Conservation (phyloP, 768 basidiomycete genomes). For the Crucibulum laeve region DNA sequence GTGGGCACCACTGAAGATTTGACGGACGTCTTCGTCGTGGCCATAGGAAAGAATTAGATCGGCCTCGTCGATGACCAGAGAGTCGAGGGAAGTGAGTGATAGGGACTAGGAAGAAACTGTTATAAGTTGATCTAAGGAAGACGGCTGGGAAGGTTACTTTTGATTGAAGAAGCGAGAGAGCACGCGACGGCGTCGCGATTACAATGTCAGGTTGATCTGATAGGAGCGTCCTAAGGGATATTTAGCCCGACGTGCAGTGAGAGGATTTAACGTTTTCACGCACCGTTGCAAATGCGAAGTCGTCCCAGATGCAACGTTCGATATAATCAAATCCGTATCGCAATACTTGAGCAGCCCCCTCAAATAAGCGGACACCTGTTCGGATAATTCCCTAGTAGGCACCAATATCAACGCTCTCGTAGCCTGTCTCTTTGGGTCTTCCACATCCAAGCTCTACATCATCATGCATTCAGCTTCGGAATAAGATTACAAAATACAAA, state of each 20-base stretch:
- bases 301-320: conserved; percentile 75
- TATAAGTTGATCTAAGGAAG: not conserved
- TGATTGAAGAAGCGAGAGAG: conserved; percentile 27
- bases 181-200: conserved; percentile 33
- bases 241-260: not conserved
- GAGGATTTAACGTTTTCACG: conserved; percentile 9
- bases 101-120: conserved; percentile 43
- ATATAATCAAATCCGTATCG: conserved; percentile 63
- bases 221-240: conserved; percentile 25
- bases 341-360: conserved; percentile 69
- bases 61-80: conserved; percentile 95
- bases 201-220: conserved; percentile 36
- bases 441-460: conserved; percentile 29
- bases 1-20: conserved; percentile 61
- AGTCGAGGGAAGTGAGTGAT: conserved; percentile 62
- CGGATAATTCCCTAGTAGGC: conserved; percentile 89
- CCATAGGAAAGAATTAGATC: conserved; percentile 97
- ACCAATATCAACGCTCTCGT: conserved; percentile 81
- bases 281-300: conserved; percentile 71
- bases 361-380: conserved; percentile 80
- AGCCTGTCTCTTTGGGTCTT: conserved; percentile 39
- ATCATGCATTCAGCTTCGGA: conserved; percentile 6
- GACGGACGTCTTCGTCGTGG: conserved; percentile 84
- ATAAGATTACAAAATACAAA: conserved; percentile 5
- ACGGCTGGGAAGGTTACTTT: conserved; percentile 15